Evolutionary conservation across 352 stramenopile species (phyloP), one percentile per base, ranked within the genome.

Genomic region (Phytophthora hybrid): DNA sequence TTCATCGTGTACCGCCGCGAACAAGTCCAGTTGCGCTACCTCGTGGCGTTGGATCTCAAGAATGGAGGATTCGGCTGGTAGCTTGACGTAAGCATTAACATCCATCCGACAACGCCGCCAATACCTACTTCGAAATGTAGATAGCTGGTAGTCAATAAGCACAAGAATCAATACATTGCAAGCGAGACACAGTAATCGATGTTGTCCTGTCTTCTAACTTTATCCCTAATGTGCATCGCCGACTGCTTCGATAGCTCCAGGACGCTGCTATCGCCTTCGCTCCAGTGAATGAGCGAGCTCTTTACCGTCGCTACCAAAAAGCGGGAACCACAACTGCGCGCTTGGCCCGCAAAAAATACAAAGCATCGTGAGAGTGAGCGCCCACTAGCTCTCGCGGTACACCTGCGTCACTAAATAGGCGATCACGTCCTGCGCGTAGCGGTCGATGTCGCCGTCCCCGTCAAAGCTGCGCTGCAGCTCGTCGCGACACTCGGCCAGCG

Each of bases 381-480:
- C 18, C 29, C 68, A 73, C 74, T 85, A 94, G 76, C 85, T 94
- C 71, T 94, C 87, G 59, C 79, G 77, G 77, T 94, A 90, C 9
- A 92, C 84, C 78, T 95, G 86, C 71, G 86, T 92, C 68, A 96
- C 80, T 85, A 97, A 90, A 85, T 94, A 95, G 55, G 87, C 90
- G 53, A 95, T 93, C 60, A 97, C 89, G 69, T 97, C 90, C 76
- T 95, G 87, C 29, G 89, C 87, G 63, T 97, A 97, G 77, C 90
- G 88, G 65, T 89, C 92, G 44, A 92, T 83, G 66, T 93, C 88
- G 60, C 92, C 83, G 71, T 97, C 90, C 49, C 81, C 88, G 63
- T 93, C 79, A 63, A 95, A 94, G 69, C 87, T 80, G 66, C 80
- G 86, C 63, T 89, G 83, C 64, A 93, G 68, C 74, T 91, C 82